These are phyloP conservation scores for Arctostaphylos glauca DNA, from an alignment of 148 eudicot species.

Conservation along the genomic window DNA sequence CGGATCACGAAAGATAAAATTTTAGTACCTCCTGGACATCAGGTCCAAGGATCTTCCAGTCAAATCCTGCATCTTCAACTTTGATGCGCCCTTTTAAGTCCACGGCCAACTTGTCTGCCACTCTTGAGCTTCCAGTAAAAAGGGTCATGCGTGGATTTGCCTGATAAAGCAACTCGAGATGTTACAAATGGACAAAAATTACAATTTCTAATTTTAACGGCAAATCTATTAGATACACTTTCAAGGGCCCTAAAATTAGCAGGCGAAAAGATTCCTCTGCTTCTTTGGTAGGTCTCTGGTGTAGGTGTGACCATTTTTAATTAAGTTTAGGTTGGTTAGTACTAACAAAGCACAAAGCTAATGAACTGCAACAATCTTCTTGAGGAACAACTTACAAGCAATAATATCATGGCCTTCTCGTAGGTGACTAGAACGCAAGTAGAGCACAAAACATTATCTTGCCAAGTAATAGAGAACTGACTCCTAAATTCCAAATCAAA, in stretches of 20 bases:
- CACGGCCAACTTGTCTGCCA: slow-evolving; percentile 84
- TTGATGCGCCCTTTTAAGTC: slow-evolving; percentile 81
- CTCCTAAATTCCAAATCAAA: not conserved
- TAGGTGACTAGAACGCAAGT: not conserved
- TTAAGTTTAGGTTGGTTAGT: not conserved
- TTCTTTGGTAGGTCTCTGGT: not conserved
- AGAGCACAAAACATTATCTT: not conserved
- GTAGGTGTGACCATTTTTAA: not conserved
- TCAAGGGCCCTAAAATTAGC: not conserved
- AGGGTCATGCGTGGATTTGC: slow-evolving; percentile 97
- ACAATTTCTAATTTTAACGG: not conserved
- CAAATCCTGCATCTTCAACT: slow-evolving; percentile 98
- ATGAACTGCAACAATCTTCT: not conserved
- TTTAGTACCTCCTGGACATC: slow-evolving; percentile 77
- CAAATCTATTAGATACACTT: not conserved
- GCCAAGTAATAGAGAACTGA: not conserved
- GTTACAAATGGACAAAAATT: not conserved
- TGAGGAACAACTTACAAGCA: not conserved
- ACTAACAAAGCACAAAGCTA: not conserved
- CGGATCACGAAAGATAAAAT: not conserved
- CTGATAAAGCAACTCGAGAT: slow-evolving; percentile 30
- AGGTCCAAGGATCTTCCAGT: slow-evolving; percentile 98
- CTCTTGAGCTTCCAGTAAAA: slow-evolving; percentile 95
- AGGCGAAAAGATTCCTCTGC: not conserved
- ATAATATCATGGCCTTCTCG: not conserved